Evolutionary conservation across 305 asterid genomes (phyloP).

Genomic region (Fraxinus floribunda): DNA sequence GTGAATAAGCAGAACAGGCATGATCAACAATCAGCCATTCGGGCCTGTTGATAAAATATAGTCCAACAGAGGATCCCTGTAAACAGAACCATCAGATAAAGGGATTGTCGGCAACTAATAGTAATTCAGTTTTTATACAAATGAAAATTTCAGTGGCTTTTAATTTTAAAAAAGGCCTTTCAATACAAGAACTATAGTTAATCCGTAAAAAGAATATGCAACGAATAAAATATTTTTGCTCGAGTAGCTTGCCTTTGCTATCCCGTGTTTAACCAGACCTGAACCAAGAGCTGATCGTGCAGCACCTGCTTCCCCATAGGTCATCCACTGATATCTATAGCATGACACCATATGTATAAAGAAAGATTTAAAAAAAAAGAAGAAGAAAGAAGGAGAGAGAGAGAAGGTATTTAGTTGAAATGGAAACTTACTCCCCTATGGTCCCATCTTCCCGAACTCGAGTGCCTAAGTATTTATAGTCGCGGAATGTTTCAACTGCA

Average conservation of each 20-base stretch:
- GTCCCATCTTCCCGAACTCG: constrained; percentile 55
- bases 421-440: constrained; percentile 57
- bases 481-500: constrained; percentile 37
- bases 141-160: neutral
- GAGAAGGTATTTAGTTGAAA: constrained; percentile 5
- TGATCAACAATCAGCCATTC: constrained; percentile 71
- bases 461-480: constrained; percentile 56
- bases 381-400: too few species aligned
- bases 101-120: neutral
- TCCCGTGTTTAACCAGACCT: constrained; percentile 44
- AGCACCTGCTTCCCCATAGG: constrained; percentile 51
- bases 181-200: neutral
- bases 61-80: constrained; percentile 62
- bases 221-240: neutral
- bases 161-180: neutral
- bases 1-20: constrained; percentile 74
- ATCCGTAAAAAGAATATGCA: neutral
- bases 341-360: neutral
- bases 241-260: constrained; percentile 44
- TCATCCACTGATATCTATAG: constrained; percentile 58
- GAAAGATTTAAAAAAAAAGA: neutral
- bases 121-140: neutral
- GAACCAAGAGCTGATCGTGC: constrained; percentile 68
- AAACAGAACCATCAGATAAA: constrained; percentile 11
- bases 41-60: constrained; percentile 63